Evolutionary conservation across 2,329 filamentous ascomycete species (phyloP), one percentile per base, ranked within the genome.

Genomic region (Ophioceras dolichostomum): DNA sequence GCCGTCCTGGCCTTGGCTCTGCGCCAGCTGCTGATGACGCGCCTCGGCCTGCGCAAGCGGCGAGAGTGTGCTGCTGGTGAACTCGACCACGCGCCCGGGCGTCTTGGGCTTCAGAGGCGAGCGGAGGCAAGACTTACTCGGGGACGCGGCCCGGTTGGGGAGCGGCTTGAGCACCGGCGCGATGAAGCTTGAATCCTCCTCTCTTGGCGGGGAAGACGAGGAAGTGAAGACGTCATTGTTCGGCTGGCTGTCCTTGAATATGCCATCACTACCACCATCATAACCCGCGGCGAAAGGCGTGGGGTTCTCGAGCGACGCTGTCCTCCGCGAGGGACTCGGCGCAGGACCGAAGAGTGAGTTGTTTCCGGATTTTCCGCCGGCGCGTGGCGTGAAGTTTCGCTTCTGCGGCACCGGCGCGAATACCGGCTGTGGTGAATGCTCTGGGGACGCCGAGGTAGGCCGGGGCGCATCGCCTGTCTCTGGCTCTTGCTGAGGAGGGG

Each of bases 21-120:
- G 22, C 8, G 22, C 22, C 7, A 26, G 12, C 22, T 26, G 22
- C 8, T 8, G 22, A 7, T 26, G 45, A 4, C 43, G 46, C 4
- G 42, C 44, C 45, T 58, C 50, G 3, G 57, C 59, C 43, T 68
- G 62, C 9, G 62, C 58, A 2, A 59, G 46, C 1, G 67, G 65
- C 4, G 65, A 67, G 6, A 67, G 51, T 1, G 64, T 64, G 49
- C 60, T 68, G 51, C 63, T 67, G 1, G 66, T 67, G 44, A 76
- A 76, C 40, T 73, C 70, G 12, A 77, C 73, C 1, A 76, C 67
- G 1, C 69, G 65, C 4, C 73, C 73, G 1, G 69, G 70, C 2
- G 69, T 75, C 42, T 65, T 72, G 4, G 68, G 65, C 47, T 76
- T 77, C 14, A 72, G 49, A 0, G 71, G 69, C 4, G 72, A 73